Percentiles rank a stretch among this genome's conserved stretches.
Conservation (phyloP, 805 yeast species). For the Lachancea lanzarotensis region DNA sequence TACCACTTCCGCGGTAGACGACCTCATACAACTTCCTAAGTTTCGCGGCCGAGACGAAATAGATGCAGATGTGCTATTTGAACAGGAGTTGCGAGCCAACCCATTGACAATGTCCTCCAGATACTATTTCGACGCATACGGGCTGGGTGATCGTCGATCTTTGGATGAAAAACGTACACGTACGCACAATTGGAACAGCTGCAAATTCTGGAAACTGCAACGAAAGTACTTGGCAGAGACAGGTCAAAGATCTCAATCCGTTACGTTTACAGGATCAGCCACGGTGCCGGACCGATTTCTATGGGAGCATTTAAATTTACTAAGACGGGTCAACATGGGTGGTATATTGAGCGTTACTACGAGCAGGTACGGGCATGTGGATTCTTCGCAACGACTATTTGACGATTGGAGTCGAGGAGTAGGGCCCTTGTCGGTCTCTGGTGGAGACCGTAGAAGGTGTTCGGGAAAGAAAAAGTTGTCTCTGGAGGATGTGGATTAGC, state of each 20-base stretch:
- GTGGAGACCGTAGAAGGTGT: no score
- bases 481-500: neutral
- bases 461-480: neutral
- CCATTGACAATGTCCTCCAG: slow-evolving; percentile 5
- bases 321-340: slow-evolving; percentile 23
- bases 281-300: slow-evolving; percentile 18
- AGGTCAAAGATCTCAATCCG: neutral
- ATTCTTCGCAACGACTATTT: slow-evolving; percentile 20
- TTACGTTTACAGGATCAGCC: neutral
- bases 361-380: slow-evolving; percentile 32
- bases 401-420: slow-evolving; percentile 16
- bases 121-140: slow-evolving; percentile 6
- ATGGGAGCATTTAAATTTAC: slow-evolving; percentile 20
- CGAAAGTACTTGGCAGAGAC: slow-evolving; percentile 12
- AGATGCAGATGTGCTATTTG: neutral
- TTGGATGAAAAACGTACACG: slow-evolving; percentile 1
- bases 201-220: slow-evolving; percentile 24
- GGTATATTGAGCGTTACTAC: slow-evolving; percentile 27
- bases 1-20: slow-evolving; percentile 3
- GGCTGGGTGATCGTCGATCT: slow-evolving; percentile 2
- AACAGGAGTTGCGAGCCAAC: slow-evolving; percentile 4
- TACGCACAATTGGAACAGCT: neutral
- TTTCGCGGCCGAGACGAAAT: slow-evolving; percentile 1
- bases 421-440: neutral
- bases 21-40: slow-evolving; percentile 3